Conservation (phyloP, 2,329 filamentous ascomycete species). For the Ascochyta pisi region DNA sequence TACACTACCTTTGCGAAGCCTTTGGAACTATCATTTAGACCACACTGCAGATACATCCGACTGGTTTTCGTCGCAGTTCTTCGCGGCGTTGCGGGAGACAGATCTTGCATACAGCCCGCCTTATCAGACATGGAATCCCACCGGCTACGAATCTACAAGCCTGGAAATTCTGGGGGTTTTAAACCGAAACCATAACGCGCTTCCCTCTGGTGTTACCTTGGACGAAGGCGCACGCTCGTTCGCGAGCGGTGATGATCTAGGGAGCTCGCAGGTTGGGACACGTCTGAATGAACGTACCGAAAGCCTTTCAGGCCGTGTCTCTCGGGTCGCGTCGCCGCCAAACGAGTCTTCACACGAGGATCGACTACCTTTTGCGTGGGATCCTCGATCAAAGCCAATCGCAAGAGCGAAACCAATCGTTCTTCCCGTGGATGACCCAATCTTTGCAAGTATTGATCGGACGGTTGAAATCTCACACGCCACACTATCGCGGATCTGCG, state of each 20-base stretch:
- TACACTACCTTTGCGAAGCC: constrained; percentile 12
- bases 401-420: constrained; percentile 11
- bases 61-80: constrained; percentile 12
- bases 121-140: neutral
- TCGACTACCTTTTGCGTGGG: constrained; percentile 10
- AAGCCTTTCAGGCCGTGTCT: neutral
- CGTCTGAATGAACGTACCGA: neutral
- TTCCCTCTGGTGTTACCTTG: too few species aligned
- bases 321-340: constrained; percentile 7
- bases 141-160: neutral
- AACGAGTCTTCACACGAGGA: constrained; percentile 15
- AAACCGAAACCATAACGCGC: neutral
- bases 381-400: constrained; percentile 9
- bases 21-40: constrained; percentile 8
- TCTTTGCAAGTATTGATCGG: constrained; percentile 1
- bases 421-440: constrained; percentile 5
- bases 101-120: constrained; percentile 12
- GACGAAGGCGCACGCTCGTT: neutral
- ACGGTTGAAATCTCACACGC: neutral
- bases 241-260: neutral
- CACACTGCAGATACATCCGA: neutral
- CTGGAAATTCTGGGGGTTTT: neutral
- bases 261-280: neutral
- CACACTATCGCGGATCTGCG: neutral
- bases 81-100: constrained; percentile 13